These are phyloP conservation scores for Paramecium biaurelia DNA, from an alignment of 73 alveolate species.

Conservation along the genomic window DNA sequence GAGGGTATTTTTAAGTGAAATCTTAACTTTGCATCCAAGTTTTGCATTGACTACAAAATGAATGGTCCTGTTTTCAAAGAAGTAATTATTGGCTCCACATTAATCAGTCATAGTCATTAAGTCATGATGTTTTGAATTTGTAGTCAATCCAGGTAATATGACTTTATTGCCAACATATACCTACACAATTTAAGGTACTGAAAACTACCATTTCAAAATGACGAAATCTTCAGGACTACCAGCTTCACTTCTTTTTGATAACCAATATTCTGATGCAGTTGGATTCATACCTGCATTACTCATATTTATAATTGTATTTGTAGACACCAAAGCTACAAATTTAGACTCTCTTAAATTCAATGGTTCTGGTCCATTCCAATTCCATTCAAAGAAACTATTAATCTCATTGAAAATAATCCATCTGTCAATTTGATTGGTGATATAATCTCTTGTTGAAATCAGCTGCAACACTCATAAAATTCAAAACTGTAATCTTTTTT, in stretches of 20 bases:
- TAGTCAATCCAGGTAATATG: constrained; percentile 1
- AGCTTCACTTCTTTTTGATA: background rate
- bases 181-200: background rate
- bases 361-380: constrained; percentile 67
- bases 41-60: constrained; percentile 55
- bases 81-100: constrained; percentile 62
- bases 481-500: background rate
- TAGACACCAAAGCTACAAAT: constrained; percentile 23
- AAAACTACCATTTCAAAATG: background rate
- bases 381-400: constrained; percentile 60
- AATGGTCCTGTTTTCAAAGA: constrained; percentile 48
- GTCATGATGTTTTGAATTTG: constrained; percentile 23
- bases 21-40: constrained; percentile 42
- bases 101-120: constrained; percentile 44
- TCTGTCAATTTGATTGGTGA: constrained; percentile 60
- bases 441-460: constrained; percentile 55
- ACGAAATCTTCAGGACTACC: constrained; percentile 29
- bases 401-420: constrained; percentile 58
- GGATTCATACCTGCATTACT: constrained; percentile 59
- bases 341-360: constrained; percentile 56
- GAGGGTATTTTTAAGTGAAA: background rate
- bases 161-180: background rate
- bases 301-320: constrained; percentile 23
- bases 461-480: constrained; percentile 45
- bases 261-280: constrained; percentile 38